These are phyloP conservation scores for Solanum verrucosum DNA, from an alignment of 257 asterid species.

Conservation along the genomic window DNA sequence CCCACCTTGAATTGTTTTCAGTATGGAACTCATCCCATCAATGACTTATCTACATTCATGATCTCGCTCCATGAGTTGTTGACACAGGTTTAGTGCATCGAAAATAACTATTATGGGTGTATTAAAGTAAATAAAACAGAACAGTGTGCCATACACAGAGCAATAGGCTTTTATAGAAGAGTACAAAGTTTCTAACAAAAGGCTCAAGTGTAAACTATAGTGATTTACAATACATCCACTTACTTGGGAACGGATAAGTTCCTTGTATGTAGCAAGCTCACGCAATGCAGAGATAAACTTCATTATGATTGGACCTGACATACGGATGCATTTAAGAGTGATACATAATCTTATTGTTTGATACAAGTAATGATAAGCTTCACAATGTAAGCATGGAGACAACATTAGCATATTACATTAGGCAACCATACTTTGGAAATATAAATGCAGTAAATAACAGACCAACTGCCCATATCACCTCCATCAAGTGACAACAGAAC, in stretches of 20 bases:
- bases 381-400: background rate
- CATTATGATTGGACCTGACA: conserved; percentile 78
- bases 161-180: background rate
- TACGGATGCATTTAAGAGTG: background rate
- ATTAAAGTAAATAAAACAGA: background rate
- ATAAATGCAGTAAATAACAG: background rate
- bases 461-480: background rate
- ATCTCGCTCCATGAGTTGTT: background rate
- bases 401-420: background rate
- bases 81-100: background rate
- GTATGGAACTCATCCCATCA: background rate
- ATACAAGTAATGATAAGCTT: background rate
- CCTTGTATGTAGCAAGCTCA: conserved; percentile 92
- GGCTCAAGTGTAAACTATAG: background rate
- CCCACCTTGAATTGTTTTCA: background rate
- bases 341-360: background rate
- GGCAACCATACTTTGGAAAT: background rate
- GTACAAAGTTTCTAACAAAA: background rate
- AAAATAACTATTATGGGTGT: background rate
- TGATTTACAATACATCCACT: conserved; percentile 16
- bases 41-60: background rate
- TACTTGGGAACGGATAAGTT: conserved; percentile 93
- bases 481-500: background rate
- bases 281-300: conserved; percentile 64
- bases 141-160: background rate